Base-by-base conservation (phyloP, 2,329 filamentous ascomycete genomes). In the Sphaerulina musiva region DNA sequence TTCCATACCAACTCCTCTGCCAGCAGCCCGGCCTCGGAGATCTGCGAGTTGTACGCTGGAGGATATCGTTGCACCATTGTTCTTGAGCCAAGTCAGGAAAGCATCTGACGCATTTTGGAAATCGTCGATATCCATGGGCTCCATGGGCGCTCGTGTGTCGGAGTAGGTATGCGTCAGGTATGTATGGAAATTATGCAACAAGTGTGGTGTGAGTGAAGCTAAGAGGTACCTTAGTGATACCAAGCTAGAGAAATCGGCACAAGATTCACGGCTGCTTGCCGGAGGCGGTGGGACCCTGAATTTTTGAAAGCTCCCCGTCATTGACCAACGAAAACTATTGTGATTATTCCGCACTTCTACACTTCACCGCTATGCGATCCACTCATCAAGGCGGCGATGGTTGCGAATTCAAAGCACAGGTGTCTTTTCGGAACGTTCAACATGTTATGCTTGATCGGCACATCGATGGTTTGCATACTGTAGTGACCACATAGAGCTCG, bases 1-100 rank as follows among this genome's bases (percentile, higher is more conserved):
- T 34, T 38, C 29, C 79, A 69, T 78, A 85, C 83, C 76, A 63
- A 86, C 77, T 62, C 82, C 83, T 73, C 83, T 74, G 54, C 83
- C 83, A 64, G 79, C 77, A 66, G 77, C 75, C 59, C 72, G 70
- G 49, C 72, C 68, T 64, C 82, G 75, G 53, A 85, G 68, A 70
- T 86, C 82, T 47, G 74, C 74, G 29, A 86, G 66, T 57, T 72
- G 66, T 58, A 86, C 79, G 61, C 83, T 84, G 36, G 75, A 68
- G 60, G 74, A 84, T 59, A 85, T 72, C 34, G 72, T 73, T 46
- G 81, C 78, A 40, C 79, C 78, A 31, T 73, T 71, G 42, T 72
- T 71, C 42, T 70, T 67, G 38, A 86, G 75, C 82, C 83, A 87
- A 52, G 72, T 62, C 57, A 82, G 61, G 63, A 86, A 86, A 68